Evolutionary conservation across 2,329 filamentous ascomycete species (phyloP), one percentile per base, ranked within the genome.

Genomic region (Epichloe festucae): DNA sequence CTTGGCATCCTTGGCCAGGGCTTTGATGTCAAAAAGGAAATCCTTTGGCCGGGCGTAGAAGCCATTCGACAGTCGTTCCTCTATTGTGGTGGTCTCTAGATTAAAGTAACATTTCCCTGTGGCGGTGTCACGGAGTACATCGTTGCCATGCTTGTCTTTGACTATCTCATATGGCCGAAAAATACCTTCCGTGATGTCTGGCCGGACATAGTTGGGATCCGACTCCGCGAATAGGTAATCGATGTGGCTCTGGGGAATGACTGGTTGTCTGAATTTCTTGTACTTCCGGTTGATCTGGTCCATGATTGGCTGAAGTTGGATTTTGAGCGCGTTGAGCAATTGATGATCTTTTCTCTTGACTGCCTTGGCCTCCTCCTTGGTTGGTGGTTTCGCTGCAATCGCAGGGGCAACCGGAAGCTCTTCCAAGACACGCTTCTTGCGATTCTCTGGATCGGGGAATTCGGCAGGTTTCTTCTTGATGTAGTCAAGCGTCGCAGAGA

Each of bases 21-120:
- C 80, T 64, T 85, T 87, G 60, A 97, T 87, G 64, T 98, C 93
- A 41, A 83, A 82, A 48, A 95, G 70, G 63, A 96, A 98, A 64
- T 96, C 91, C 60, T 84, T 84, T 0, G 90, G 88, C 11, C 90
- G 82, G 59, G 89, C 88, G 68, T 98, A 98, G 68, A 89, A 98
- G 5, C 93, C 93, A 65, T 98, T 97, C 4, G 89, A 94, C 36
- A 98, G 74, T n/a, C 93, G 84, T 65, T 95, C 89, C 70, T 98
- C 93, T 50, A 98, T 96, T 1, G 86, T 91, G 3, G 85, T 85
- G 11, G 91, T 87, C 63, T 97, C 90, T 45, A 98, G 73, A 59
- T 98, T 98, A 73, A 96, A 97, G 66, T 84, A 97, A 66, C 90
- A 93, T 65, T 93, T 95, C 52, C 82, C 82, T 2, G 82, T 87